phyloP scores from a whole-genome alignment of 2,329 filamentous ascomycete species.

The Xylaria sp. region DNA sequence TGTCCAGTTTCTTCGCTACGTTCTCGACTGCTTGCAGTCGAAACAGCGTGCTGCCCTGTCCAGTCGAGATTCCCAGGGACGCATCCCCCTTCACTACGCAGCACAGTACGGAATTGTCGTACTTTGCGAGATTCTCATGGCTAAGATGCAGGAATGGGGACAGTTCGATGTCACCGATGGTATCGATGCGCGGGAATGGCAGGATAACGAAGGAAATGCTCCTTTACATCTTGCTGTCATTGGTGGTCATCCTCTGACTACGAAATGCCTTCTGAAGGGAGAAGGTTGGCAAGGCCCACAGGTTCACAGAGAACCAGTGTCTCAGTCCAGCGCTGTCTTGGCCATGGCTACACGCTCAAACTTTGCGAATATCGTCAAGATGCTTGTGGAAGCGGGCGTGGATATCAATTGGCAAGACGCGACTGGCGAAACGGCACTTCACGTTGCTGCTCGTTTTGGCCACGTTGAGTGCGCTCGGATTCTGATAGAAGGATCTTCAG shows the following conservation, averaged over 20 bases:
- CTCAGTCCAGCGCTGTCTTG: slow-evolving; percentile 81
- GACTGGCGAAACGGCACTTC: slow-evolving; percentile 83
- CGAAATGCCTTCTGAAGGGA: slow-evolving; percentile 70
- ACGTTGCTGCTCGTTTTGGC: slow-evolving; percentile 85
- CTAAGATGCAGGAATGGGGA: slow-evolving; percentile 81
- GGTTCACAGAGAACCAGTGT: slow-evolving; percentile 63
- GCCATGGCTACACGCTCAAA: slow-evolving; percentile 85
- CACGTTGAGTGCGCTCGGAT: slow-evolving; percentile 74
- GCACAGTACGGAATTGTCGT: slow-evolving; percentile 91
- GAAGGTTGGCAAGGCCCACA: slow-evolving; percentile 68
- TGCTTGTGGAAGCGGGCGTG: slow-evolving; percentile 83
- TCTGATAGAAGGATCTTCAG: slow-evolving; percentile 62
- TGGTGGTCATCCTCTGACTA: slow-evolving; percentile 82
- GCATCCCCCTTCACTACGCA: slow-evolving; percentile 84
- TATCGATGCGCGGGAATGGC: slow-evolving; percentile 84
- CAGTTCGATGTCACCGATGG: slow-evolving; percentile 80
- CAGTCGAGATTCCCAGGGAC: slow-evolving; percentile 70
- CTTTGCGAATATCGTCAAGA: slow-evolving; percentile 74
- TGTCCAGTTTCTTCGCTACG: slow-evolving; percentile 58
- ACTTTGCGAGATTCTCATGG: slow-evolving; percentile 83
- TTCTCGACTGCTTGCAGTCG: slow-evolving; percentile 63
- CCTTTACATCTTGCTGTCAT: slow-evolving; percentile 90
- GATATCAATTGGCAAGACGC: slow-evolving; percentile 92
- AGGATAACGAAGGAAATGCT: slow-evolving; percentile 85
- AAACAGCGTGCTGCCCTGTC: slow-evolving; percentile 64